Evolutionary conservation across 2,329 filamentous ascomycete genomes (phyloP).

Genomic region (Phaeosphaeriaceae sp.): DNA sequence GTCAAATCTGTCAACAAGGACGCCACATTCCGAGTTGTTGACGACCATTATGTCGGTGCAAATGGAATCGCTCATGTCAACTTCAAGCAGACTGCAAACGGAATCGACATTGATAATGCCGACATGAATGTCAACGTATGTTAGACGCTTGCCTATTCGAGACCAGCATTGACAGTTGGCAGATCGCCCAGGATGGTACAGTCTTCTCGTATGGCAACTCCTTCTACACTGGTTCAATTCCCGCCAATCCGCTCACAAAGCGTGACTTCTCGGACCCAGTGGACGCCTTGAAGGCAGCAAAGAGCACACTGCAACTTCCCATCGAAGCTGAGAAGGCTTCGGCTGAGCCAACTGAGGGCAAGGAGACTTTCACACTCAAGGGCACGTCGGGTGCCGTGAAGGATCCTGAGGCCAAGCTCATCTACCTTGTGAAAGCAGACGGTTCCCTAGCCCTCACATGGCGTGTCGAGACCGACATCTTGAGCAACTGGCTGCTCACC

Average conservation of each 20-base stretch:
- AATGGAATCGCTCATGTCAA: constrained; percentile 66
- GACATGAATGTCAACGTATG: constrained; percentile 67
- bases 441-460: constrained; percentile 60
- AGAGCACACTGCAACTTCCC: constrained; percentile 50
- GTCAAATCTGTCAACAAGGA: constrained; percentile 4
- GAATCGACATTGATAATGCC: constrained; percentile 66
- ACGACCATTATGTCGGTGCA: constrained; percentile 56
- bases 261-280: constrained; percentile 53
- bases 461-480: constrained; percentile 65
- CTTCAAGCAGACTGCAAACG: constrained; percentile 66
- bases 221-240: constrained; percentile 56
- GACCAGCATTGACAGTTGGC: constrained; percentile 1
- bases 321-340: constrained; percentile 51
- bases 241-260: constrained; percentile 39
- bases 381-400: constrained; percentile 58
- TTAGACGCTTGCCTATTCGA: constrained; percentile 27
- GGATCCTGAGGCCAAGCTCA: constrained; percentile 63
- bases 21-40: constrained; percentile 6
- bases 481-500: constrained; percentile 64
- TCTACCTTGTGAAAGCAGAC: constrained; percentile 61
- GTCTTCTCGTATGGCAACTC: constrained; percentile 66
- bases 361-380: constrained; percentile 54
- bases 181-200: constrained; percentile 61
- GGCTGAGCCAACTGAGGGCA: constrained; percentile 47
- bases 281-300: constrained; percentile 53